Evolutionary conservation across 805 yeast species (phyloP), one percentile per base, ranked within the genome.

Genomic region (Pichia paraexigua): DNA sequence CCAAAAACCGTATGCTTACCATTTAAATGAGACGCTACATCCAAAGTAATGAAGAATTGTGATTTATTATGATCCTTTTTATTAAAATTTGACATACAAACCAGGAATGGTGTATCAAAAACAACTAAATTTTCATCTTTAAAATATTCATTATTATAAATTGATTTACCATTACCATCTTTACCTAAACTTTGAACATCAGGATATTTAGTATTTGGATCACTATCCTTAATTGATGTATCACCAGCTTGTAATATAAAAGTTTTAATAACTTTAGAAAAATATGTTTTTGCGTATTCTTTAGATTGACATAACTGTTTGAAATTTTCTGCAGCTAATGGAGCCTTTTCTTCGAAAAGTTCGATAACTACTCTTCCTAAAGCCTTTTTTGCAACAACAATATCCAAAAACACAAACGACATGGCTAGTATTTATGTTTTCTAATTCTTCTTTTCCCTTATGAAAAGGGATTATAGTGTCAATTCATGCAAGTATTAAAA

Each of bases 1-100:
- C 96, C 97, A 67, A 90, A 85, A 2, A 87, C 81, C 0, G 91
- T 73, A 61, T 87, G 91, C 58, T 83, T 85, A 0, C 88, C 87
- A 43, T 76, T 79, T 52, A 90, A 68, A 66, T 89, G 96, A 1
- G 88, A 84, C 10, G 83, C 77, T 2, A 88, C 78, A 49, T 73
- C 77, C 0, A 90, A 82, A 12, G 83, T 78, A 43, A 87, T 82
- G 61, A 86, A 86, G 61, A 86, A 85, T 61, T 84, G 91, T 0
- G 87, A 78, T 21, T 77, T 73, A 56, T 83, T 83, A 13, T 82
- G 64, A 51, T 76, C 59, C 5, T 62, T 57, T 22, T 67, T 59
- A 5, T 82, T 85, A 20, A 71, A 65, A 58, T 82, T 83, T 3
- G 88, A 87, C 85, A 84, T 78, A 35, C 87, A 85, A 11, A 82